phyloP scores from a whole-genome alignment of 164 flowering plant genomes.

The Aristolochia contorta region DNA sequence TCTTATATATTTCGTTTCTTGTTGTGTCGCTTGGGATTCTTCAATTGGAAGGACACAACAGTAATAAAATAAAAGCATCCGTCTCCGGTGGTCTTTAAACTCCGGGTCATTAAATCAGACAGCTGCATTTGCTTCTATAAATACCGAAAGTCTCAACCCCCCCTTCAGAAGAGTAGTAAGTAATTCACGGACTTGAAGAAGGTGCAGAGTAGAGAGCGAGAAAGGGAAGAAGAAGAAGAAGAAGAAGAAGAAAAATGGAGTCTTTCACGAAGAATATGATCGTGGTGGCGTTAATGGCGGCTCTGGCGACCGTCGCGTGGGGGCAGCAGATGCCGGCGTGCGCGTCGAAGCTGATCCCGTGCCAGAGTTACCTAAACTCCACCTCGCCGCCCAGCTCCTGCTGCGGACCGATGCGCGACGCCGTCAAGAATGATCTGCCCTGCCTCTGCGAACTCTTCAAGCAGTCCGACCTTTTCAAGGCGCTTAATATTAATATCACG shows the following conservation, averaged over 20 bases:
- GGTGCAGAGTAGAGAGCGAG: not conserved
- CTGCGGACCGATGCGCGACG: slow-evolving; percentile 34
- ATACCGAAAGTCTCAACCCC: too few species aligned
- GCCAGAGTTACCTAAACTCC: slow-evolving; percentile 29
- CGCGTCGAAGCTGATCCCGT: slow-evolving; percentile 30
- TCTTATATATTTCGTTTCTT: too few species aligned
- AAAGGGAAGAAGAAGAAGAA: not conserved
- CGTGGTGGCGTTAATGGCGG: not conserved
- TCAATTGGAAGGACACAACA: too few species aligned
- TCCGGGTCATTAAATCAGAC: too few species aligned
- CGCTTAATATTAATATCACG: slow-evolving; percentile 25
- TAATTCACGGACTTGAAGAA: too few species aligned
- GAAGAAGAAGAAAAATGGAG: slow-evolving; percentile 1
- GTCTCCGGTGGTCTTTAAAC: too few species aligned
- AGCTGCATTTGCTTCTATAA: too few species aligned
- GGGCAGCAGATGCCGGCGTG: slow-evolving; percentile 22
- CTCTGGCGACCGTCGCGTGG: not conserved
- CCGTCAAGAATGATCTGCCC: slow-evolving; percentile 22
- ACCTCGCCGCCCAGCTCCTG: slow-evolving; percentile 37
- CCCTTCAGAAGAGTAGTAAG: too few species aligned
- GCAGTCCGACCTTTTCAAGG: slow-evolving; percentile 16
- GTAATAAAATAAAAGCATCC: too few species aligned
- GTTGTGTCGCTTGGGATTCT: too few species aligned
- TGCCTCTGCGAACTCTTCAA: slow-evolving; percentile 56
- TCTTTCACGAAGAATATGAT: not conserved